A percentile compares a stretch with the other conserved stretches of the same genome.
These are phyloP conservation scores for Bathelium albidoporum DNA, from an alignment of 495 filamentous ascomycete genomes.

Conservation along the genomic window DNA sequence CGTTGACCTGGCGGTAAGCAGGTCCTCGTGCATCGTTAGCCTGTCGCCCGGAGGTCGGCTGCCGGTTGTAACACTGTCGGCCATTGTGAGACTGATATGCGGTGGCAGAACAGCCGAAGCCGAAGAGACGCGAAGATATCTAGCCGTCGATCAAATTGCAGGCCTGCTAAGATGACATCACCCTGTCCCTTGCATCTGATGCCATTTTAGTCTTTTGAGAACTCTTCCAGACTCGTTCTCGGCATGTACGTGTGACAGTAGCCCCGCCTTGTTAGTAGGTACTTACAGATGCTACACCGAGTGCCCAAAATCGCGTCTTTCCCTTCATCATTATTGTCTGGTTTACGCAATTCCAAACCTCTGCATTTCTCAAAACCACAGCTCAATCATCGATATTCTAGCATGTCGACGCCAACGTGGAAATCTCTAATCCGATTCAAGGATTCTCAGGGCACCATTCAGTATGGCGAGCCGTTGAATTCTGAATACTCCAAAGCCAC, in stretches of 20 bases:
- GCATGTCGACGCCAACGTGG: not conserved
- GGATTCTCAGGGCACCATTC: not conserved
- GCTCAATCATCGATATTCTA: not conserved
- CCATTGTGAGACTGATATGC: no score
- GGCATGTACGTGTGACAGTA: not conserved
- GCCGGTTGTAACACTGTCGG: no score
- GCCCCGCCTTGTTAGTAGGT: not conserved
- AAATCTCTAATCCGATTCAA: slow-evolving; percentile 10
- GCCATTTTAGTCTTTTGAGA: no score
- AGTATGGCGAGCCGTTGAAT: slow-evolving; percentile 6
- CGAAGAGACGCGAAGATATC: no score
- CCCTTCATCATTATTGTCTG: slow-evolving; percentile 9
- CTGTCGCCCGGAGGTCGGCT: no score
- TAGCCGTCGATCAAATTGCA: no score
- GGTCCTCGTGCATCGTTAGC: no score
- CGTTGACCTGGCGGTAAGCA: no score
- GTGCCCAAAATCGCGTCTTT: not conserved
- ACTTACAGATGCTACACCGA: not conserved
- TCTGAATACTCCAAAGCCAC: slow-evolving; percentile 2
- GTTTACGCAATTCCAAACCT: slow-evolving; percentile 8
- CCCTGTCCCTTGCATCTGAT: no score
- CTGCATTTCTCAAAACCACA: slow-evolving; percentile 5
- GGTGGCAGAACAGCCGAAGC: no score
- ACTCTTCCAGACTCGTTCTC: no score
- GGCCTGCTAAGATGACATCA: no score